Evolutionary conservation across 2,329 filamentous ascomycete species (phyloP), one percentile per base, ranked within the genome.

Genomic region (Penicillium capsulatum): DNA sequence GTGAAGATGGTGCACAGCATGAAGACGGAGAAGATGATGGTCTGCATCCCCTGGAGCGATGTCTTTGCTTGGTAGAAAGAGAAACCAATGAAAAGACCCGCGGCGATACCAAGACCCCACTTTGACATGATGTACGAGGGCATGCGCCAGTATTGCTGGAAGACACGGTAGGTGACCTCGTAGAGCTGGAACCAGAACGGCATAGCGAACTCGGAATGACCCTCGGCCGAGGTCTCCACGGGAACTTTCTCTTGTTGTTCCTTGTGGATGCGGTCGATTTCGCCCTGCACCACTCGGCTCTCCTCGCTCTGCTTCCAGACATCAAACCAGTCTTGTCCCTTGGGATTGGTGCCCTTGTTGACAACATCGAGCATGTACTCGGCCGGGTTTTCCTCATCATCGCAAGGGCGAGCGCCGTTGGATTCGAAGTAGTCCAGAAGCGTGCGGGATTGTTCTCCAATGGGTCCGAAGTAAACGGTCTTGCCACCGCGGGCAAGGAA

Each of bases 61-160:
- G 84, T 81, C 27, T 79, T 76, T 1, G 84, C 80, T 24, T 77
- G 74, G 73, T 77, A 86, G 68, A 91, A 89, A 45, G 83, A 82
- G 64, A 90, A 88, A 26, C 86, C 86, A 57, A 92, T 86, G 63
- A 92, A 92, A 8, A 92, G 74, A 7, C 80, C 75, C 47, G 59
- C 54, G 14, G 55, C 67, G 11, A 76, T 68, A 59, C 83, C 87
- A 9, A 94, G 78, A 2, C 75, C 69, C 4, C 76, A 65, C 71
- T 94, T 94, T 52, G 84, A 80, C 68, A 89, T 89, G 60, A 94
- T 86, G 69, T 94, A 92, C 2, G 79, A 77, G 0, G 87, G 88
- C 2, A 82, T 87, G 44, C 88, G 83, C 87, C 87, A 94, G 74
- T 91, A 92, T 61, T 94, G 86, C 61, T 90, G 78, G 70, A 91